These are phyloP conservation scores for Pythium rhizo-oryzae DNA, from an alignment of 352 stramenopile species.

Conservation along the genomic window DNA sequence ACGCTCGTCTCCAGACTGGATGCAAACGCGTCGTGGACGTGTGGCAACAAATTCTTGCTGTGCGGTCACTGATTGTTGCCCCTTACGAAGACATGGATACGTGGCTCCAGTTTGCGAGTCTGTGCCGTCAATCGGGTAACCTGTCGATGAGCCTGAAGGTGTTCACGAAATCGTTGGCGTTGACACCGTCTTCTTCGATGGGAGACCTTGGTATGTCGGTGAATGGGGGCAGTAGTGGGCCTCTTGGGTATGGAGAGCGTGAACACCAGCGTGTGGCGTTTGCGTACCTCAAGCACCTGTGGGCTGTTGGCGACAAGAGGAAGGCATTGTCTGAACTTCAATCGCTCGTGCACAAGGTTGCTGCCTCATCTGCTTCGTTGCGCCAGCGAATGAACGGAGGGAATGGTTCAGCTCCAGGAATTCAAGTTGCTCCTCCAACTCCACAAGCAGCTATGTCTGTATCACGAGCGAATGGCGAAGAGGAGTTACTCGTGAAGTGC, in stretches of 20 bases:
- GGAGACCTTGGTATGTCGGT: slow-evolving; percentile 16
- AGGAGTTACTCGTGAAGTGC: slow-evolving; percentile 83
- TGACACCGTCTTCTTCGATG: slow-evolving; percentile 39
- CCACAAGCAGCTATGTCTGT: slow-evolving; percentile 34
- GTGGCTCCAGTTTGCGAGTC: slow-evolving; percentile 94
- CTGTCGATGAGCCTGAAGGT: slow-evolving; percentile 87
- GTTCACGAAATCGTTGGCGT: slow-evolving; percentile 77
- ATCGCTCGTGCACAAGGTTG: slow-evolving; percentile 80
- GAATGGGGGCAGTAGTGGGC: slow-evolving; percentile 20
- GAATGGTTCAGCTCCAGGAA: not conserved
- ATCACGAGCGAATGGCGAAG: slow-evolving; percentile 33
- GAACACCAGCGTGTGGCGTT: slow-evolving; percentile 84
- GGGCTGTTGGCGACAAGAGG: slow-evolving; percentile 81
- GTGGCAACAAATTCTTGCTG: slow-evolving; percentile 96
- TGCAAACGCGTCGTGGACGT: slow-evolving; percentile 93
- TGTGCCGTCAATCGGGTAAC: slow-evolving; percentile 93
- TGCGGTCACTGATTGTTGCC: slow-evolving; percentile 93
- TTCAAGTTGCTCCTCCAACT: slow-evolving; percentile 23
- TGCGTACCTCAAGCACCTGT: slow-evolving; percentile 81
- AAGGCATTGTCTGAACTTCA: slow-evolving; percentile 89
- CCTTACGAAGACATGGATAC: slow-evolving; percentile 91
- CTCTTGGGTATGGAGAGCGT: slow-evolving; percentile 80
- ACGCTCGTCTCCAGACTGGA: slow-evolving; percentile 70
- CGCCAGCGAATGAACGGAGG: slow-evolving; percentile 30
- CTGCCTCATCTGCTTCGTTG: slow-evolving; percentile 44